Evolutionary conservation across 352 stramenopile genomes (phyloP), one percentile per base, ranked within the genome.

Genomic region (Pythium apleroticum): DNA sequence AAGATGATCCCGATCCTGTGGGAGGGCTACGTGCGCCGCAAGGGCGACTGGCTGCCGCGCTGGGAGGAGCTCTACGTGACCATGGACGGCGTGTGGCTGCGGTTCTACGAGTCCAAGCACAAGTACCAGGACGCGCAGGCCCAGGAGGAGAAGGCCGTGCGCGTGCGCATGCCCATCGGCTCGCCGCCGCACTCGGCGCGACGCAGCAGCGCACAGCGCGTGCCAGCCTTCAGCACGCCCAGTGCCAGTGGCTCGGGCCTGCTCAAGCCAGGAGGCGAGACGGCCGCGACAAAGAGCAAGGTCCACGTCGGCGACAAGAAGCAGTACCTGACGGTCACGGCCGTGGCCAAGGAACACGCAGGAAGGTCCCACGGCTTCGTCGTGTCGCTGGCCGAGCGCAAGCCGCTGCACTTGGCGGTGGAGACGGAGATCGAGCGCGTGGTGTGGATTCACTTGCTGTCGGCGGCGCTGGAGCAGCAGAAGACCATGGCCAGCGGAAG

Each of bases 361-460:
- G 80, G 83, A 1, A 74, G 80, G 4, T 49, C 73, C n/a, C 81
- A 91, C 49, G 84, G 80, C 30, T 85, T 93, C 27, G 60, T 52
- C 37, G 63, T 90, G n/a, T 52, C 56, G 15, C 55, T 76, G 25
- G 82, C 77, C 7, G 72, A 78, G 57, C 75, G 87, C 66, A 87
- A 85, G 63, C 60, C 65, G 30, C 58, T 93, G 58, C 84, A 93
- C 63, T 50, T 93, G 4, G 72, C 74, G 9, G 74, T 78, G 35
- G 77, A 90, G 56, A 88, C 71, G n/a, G 84, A 90, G 60, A 73
- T 93, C 54, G 84, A 91, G 67, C 74, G 80, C 50, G 82, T 91
- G 27, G 60, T 93, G 65, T 91, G 84, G 84, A 67, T 91, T 17
- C 84, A 93, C 59, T 65, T 93, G 28, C 58, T 93, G n/a, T 68